phyloP scores from a whole-genome alignment of 345 rosid genomes.

The Moringa oleifera region DNA sequence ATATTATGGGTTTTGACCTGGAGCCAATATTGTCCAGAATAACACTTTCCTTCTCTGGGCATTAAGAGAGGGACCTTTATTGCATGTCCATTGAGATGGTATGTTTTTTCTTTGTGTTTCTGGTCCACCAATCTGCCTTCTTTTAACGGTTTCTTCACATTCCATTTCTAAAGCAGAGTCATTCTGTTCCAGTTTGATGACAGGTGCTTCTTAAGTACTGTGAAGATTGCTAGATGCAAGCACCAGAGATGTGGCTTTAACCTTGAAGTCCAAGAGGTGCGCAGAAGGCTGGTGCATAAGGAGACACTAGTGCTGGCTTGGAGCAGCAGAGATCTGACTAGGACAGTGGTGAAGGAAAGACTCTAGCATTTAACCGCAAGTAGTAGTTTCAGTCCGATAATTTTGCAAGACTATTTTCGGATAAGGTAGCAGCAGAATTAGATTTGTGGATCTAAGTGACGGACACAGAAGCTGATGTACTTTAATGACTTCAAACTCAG shows the following conservation, averaged over 20 bases:
- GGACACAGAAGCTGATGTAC: no score
- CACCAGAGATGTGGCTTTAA: constrained; percentile 27
- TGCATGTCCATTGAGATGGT: background rate
- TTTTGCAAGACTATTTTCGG: no score
- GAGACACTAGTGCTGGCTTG: constrained; percentile 51
- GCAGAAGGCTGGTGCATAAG: constrained; percentile 37
- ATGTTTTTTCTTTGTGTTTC: no score
- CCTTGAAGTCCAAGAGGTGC: constrained; percentile 9
- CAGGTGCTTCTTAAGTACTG: constrained; percentile 33
- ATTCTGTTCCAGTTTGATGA: constrained; percentile 35
- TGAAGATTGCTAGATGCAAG: constrained; percentile 65
- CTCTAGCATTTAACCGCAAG: constrained; percentile 22
- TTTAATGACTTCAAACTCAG: no score
- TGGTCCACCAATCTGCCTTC: background rate
- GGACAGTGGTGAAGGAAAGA: constrained; percentile 58
- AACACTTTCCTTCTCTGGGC: background rate
- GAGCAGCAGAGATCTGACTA: constrained; percentile 34
- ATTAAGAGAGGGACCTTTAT: background rate
- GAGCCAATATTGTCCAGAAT: background rate
- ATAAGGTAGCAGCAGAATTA: no score
- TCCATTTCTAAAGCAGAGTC: no score
- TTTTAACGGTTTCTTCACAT: no score
- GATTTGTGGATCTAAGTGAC: no score
- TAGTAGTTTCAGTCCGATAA: no score
- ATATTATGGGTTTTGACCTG: background rate